Percentiles rank a stretch among this genome's conserved stretches.
These are phyloP conservation scores for Wickerhamiella alocasiicola DNA, from an alignment of 805 yeast species.

Conservation along the genomic window DNA sequence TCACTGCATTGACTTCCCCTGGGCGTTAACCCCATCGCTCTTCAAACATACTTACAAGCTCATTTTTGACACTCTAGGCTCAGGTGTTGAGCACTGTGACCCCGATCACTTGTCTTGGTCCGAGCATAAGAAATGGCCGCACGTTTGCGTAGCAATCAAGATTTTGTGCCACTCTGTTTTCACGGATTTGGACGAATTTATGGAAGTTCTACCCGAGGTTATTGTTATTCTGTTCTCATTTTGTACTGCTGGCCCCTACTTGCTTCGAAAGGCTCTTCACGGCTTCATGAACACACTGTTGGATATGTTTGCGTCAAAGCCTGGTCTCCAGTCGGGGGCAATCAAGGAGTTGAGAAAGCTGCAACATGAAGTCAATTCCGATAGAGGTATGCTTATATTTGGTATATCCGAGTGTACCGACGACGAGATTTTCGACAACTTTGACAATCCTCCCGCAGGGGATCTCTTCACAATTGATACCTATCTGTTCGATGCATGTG, in stretches of 20 bases:
- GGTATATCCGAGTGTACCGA: constrained; percentile 3
- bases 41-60: neutral
- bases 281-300: constrained; percentile 1
- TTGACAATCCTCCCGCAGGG: neutral
- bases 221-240: neutral
- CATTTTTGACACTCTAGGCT: neutral
- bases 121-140: constrained; percentile 1
- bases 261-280: neutral
- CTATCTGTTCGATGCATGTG: neutral
- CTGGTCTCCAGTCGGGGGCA: neutral
- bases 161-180: constrained; percentile 1
- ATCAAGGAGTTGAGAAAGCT: neutral
- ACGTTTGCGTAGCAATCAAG: neutral
- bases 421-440: constrained; percentile 8
- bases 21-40: neutral
- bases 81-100: neutral
- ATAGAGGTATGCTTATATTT: constrained; percentile 7
- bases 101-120: neutral
- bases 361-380: neutral
- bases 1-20: neutral
- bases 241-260: constrained; percentile 2
- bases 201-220: constrained; percentile 3
- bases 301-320: neutral
- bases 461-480: neutral
- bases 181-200: neutral